These are phyloP conservation scores for Aspergillus novoparasiticus DNA, from an alignment of 2,329 filamentous ascomycete species.

Conservation along the genomic window DNA sequence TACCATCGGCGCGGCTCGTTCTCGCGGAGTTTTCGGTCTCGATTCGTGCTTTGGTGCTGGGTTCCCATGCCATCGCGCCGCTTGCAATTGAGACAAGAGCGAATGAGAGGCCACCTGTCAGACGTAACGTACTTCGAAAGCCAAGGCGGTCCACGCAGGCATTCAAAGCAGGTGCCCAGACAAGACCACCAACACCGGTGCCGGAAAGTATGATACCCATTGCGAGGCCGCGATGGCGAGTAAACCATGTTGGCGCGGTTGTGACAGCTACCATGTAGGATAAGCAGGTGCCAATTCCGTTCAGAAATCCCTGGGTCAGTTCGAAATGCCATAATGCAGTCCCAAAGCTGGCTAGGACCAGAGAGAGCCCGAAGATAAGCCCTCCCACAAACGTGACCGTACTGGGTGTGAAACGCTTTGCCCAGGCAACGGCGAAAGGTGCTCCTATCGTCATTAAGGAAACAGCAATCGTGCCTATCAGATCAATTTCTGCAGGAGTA, in stretches of 20 bases:
- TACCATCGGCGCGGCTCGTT: slow-evolving; percentile 19
- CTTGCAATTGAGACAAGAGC: slow-evolving; percentile 32
- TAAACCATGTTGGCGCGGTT: slow-evolving; percentile 44
- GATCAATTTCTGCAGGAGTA: slow-evolving; percentile 39
- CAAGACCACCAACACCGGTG: slow-evolving; percentile 44
- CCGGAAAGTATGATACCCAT: slow-evolving; percentile 46
- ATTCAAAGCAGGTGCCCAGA: slow-evolving; percentile 40
- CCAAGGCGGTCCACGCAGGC: slow-evolving; percentile 37
- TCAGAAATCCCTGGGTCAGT: slow-evolving; percentile 40
- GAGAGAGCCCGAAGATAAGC: slow-evolving; percentile 36
- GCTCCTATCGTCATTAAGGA: slow-evolving; percentile 43
- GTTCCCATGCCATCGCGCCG: slow-evolving; percentile 34
- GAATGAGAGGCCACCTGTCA: slow-evolving; percentile 34
- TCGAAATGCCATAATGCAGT: slow-evolving; percentile 37
- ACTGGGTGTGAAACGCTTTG: slow-evolving; percentile 37
- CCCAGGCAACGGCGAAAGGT: slow-evolving; percentile 39
- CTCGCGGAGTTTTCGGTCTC: slow-evolving; percentile 18
- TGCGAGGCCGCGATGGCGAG: slow-evolving; percentile 38
- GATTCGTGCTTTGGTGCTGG: slow-evolving; percentile 27
- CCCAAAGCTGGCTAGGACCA: slow-evolving; percentile 40
- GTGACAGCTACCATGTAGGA: slow-evolving; percentile 44
- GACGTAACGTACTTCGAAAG: slow-evolving; percentile 42
- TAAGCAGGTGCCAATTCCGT: slow-evolving; percentile 43
- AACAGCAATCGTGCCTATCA: slow-evolving; percentile 42
- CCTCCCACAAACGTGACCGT: slow-evolving; percentile 36